Evolutionary conservation across 805 yeast genomes (phyloP), one percentile per base, ranked within the genome.

Genomic region (Lachancea nothofagi): DNA sequence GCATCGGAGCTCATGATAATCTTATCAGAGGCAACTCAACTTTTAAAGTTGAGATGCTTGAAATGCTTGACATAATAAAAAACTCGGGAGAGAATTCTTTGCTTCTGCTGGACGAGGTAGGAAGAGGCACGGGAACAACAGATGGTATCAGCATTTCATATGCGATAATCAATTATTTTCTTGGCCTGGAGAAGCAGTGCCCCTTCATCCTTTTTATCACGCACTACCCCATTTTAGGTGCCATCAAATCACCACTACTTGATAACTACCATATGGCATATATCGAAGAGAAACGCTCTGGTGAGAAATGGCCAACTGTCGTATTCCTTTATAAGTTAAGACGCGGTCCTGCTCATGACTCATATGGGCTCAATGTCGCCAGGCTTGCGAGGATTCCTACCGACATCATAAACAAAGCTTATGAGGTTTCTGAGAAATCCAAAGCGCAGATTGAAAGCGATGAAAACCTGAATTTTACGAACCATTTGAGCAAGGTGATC

Each of bases 41-140:
- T 0, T 88, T 89, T 55, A 84, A 85, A 85, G 85, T 95, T 20
- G 99, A 93, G 61, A 88, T 93, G 97, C 69, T 87, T 38, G 98
- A 93, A 54, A 86, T 96, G 38, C 81, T 96, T 0, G 77, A 90
- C 2, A 90, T 93, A 48, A 69, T 93, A 42, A 78, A 83, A 44
- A 76, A 84, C 6, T 89, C 95, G 2, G 80, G 93, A 0, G 62
- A 69, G 22, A 80, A 83, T 45, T 87, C 96, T 5, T 70, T 93
- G 42, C 78, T 93, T 36, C 78, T 93, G 17, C 82, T 93, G 46
- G 99, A 93, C 62, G 99, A 93, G 61, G 75, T 93, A 33, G 99
- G 99, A 3, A 75, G 98, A 57, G 97, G 96, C 8, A 88, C 97
- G 1, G 75, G 83, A 1, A 78, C 88, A 0, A 60, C 64, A 37